These are phyloP conservation scores for Lepidium africanum DNA, from an alignment of 345 rosid genomes.

Conservation along the genomic window DNA sequence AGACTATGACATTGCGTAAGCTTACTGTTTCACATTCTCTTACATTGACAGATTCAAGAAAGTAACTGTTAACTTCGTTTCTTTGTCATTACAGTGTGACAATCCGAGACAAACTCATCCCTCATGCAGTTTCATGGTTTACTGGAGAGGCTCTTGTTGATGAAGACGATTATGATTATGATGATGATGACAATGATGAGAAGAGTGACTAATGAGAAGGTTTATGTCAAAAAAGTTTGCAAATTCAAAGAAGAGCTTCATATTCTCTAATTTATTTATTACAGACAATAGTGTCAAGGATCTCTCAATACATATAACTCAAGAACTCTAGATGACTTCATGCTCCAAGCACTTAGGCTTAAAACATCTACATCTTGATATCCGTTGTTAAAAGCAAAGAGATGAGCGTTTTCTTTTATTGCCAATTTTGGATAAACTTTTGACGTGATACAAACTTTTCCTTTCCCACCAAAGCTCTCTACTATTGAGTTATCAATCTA, in stretches of 20 bases:
- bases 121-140: constrained; percentile 94
- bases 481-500: constrained; percentile 73
- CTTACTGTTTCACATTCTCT: constrained; percentile 10
- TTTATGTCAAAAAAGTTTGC: constrained; percentile 13
- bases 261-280: neutral
- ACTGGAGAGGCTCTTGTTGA: constrained; percentile 83
- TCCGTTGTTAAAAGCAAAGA: constrained; percentile 62
- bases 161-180: constrained; percentile 38
- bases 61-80: neutral
- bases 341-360: constrained; percentile 61
- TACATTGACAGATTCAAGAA: neutral
- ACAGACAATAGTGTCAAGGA: constrained; percentile 9
- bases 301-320: neutral
- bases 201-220: constrained; percentile 37
- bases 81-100: constrained; percentile 48
- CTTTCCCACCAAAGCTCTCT: constrained; percentile 75
- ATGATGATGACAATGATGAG: constrained; percentile 29
- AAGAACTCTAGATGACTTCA: constrained; percentile 29
- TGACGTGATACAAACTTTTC: constrained; percentile 57
- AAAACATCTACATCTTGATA: constrained; percentile 32
- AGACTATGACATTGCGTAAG: constrained; percentile 88
- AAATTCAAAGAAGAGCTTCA: neutral
- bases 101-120: constrained; percentile 75
- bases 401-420: constrained; percentile 25
- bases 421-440: constrained; percentile 62